phyloP scores from a whole-genome alignment of 176 grass and related monocot species.

The Raddia guianensis region DNA sequence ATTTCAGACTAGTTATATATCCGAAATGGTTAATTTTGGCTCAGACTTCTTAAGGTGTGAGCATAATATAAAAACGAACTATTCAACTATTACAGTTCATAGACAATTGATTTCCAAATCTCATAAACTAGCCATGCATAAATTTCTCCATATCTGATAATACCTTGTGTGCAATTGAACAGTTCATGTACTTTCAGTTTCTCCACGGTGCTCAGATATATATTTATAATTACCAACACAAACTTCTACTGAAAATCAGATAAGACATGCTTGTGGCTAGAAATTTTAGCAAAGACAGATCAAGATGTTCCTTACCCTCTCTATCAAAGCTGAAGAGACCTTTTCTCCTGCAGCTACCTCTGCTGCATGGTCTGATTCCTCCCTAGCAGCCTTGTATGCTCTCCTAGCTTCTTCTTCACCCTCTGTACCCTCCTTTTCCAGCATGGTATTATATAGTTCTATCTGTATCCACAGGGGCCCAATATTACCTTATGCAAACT shows the following conservation, averaged over 20 bases:
- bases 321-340: conserved; percentile 88
- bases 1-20: conserved; percentile 7
- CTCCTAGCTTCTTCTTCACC: conserved; percentile 90
- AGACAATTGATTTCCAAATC: neutral
- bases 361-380: conserved; percentile 73
- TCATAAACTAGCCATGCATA: conserved; percentile 3
- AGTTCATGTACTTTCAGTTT: conserved; percentile 5
- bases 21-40: conserved; percentile 21
- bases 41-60: neutral
- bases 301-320: conserved; percentile 60
- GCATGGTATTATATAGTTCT: conserved; percentile 83
- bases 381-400: conserved; percentile 82
- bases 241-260: conserved; percentile 9
- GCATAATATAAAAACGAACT: conserved; percentile 1
- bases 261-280: conserved; percentile 19
- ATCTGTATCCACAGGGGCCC: conserved; percentile 54
- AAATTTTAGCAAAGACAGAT: conserved; percentile 20
- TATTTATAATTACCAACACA: conserved; percentile 12
- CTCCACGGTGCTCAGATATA: neutral
- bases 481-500: conserved; percentile 43
- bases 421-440: conserved; percentile 86
- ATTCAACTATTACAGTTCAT: conserved; percentile 17
- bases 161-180: conserved; percentile 6
- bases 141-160: neutral
- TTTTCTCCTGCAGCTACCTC: conserved; percentile 66